A percentile compares a stretch with the other conserved stretches of the same genome.
These are phyloP conservation scores for Sarcomyxa edulis DNA, from an alignment of 768 basidiomycete genomes.

Conservation along the genomic window DNA sequence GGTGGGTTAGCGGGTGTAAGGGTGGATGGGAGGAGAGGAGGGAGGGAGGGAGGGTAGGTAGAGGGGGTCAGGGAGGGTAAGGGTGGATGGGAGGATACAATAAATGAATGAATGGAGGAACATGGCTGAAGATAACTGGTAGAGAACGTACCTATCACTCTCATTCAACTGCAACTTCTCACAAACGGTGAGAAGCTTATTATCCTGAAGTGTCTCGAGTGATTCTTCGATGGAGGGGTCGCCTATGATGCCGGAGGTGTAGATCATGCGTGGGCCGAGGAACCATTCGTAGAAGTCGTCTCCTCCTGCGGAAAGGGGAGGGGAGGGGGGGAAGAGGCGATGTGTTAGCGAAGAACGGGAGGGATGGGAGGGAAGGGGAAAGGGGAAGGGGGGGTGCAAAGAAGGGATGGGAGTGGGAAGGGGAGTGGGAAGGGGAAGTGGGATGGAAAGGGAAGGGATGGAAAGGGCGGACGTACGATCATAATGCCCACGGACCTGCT, in stretches of 20 bases:
- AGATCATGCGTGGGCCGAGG: slow-evolving; percentile 94
- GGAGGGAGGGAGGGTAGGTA: too few species aligned
- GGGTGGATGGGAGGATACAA: not conserved
- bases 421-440: not conserved
- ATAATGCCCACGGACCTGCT: slow-evolving; percentile 94
- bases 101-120: too few species aligned
- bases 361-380: slow-evolving; percentile 4
- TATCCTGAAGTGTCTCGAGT: slow-evolving; percentile 94
- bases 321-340: not conserved
- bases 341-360: not conserved
- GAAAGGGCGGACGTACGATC: slow-evolving; percentile 55
- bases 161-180: slow-evolving; percentile 88
- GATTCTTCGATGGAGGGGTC: slow-evolving; percentile 71
- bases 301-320: slow-evolving; percentile 36
- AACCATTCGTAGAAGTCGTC: slow-evolving; percentile 97
- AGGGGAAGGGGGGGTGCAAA: slow-evolving; percentile 56
- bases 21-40: too few species aligned
- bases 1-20: too few species aligned
- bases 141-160: slow-evolving; percentile 51
- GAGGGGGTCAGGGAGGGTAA: too few species aligned
- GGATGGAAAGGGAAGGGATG: slow-evolving; percentile 6
- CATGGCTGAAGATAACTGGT: too few species aligned
- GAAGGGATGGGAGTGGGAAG: not conserved
- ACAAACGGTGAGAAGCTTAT: slow-evolving; percentile 94
- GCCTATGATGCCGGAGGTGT: slow-evolving; percentile 87